Percentiles rank a stretch among this genome's conserved stretches.
phyloP scores from a whole-genome alignment of 495 filamentous ascomycete genomes.

The Bacidia gigantensis region DNA sequence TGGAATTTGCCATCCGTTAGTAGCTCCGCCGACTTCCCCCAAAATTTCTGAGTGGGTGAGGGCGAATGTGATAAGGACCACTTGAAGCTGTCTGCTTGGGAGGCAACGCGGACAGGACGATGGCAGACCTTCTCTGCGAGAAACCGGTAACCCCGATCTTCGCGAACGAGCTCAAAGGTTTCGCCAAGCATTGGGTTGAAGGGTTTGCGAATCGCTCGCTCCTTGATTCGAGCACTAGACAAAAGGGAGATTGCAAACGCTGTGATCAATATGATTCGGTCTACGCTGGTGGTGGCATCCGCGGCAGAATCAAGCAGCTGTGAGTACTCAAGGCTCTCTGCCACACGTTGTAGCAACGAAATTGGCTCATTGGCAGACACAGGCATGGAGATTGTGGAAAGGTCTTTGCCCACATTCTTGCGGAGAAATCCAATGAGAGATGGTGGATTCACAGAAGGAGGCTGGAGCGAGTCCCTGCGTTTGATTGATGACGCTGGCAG shows the following conservation, averaged over 20 bases:
- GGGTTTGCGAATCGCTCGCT: slow-evolving; percentile 88
- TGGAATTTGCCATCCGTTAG: slow-evolving; percentile 79
- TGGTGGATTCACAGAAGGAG: slow-evolving; percentile 64
- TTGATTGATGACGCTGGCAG: slow-evolving; percentile 55
- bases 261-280: slow-evolving; percentile 69
- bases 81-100: slow-evolving; percentile 69
- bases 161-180: slow-evolving; percentile 83
- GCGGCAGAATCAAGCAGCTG: slow-evolving; percentile 64
- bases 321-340: slow-evolving; percentile 84
- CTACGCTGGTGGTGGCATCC: slow-evolving; percentile 39
- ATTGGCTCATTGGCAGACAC: slow-evolving; percentile 91
- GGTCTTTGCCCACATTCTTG: slow-evolving; percentile 95
- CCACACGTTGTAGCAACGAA: slow-evolving; percentile 71
- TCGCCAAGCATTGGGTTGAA: slow-evolving; percentile 98
- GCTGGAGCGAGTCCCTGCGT: slow-evolving; percentile 56
- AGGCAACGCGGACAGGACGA: slow-evolving; percentile 80
- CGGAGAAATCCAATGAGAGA: slow-evolving; percentile 87
- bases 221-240: slow-evolving; percentile 64
- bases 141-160: slow-evolving; percentile 79
- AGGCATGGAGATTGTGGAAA: slow-evolving; percentile 93
- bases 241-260: slow-evolving; percentile 83
- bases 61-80: slow-evolving; percentile 85
- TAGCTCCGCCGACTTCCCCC: slow-evolving; percentile 91
- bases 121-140: slow-evolving; percentile 88
- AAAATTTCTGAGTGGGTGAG: slow-evolving; percentile 88